phyloP scores from a whole-genome alignment of 257 asterid species.

The Ajuga chamaepitys region DNA sequence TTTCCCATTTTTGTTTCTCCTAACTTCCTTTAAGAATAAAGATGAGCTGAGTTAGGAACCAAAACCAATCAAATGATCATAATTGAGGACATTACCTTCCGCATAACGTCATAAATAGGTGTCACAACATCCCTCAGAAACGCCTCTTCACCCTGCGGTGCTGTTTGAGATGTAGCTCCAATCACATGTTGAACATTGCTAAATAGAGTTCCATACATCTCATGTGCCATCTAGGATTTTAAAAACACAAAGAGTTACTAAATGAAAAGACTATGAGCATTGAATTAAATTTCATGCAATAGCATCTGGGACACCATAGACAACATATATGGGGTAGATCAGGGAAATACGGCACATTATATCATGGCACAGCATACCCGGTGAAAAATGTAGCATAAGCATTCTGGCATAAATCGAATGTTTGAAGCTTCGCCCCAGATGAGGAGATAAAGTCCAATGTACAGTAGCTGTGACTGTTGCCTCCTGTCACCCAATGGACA shows the following conservation, averaged over 20 bases:
- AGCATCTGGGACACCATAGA: neutral
- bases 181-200: constrained; percentile 57
- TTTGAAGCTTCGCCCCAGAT: constrained; percentile 99
- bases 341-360: constrained; percentile 7
- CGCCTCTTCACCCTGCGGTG: constrained; percentile 60
- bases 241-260: constrained; percentile 14
- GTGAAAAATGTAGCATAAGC: constrained; percentile 95
- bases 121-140: constrained; percentile 80
- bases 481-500: constrained; percentile 46
- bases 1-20: constrained; percentile 77
- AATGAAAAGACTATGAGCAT: neutral
- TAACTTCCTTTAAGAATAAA: constrained; percentile 73
- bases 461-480: constrained; percentile 87
- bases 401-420: constrained; percentile 97
- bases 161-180: constrained; percentile 53
- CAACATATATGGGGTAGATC: neutral
- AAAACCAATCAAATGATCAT: constrained; percentile 1
- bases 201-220: constrained; percentile 55
- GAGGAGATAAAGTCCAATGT: constrained; percentile 91
- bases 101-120: constrained; percentile 80
- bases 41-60: constrained; percentile 21
- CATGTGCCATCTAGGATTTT: constrained; percentile 70
- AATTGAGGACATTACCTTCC: constrained; percentile 40
- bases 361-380: constrained; percentile 43
- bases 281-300: neutral